Evolutionary conservation across 2,329 filamentous ascomycete genomes (phyloP).

Genomic region (Trichoderma semiorbis): DNA sequence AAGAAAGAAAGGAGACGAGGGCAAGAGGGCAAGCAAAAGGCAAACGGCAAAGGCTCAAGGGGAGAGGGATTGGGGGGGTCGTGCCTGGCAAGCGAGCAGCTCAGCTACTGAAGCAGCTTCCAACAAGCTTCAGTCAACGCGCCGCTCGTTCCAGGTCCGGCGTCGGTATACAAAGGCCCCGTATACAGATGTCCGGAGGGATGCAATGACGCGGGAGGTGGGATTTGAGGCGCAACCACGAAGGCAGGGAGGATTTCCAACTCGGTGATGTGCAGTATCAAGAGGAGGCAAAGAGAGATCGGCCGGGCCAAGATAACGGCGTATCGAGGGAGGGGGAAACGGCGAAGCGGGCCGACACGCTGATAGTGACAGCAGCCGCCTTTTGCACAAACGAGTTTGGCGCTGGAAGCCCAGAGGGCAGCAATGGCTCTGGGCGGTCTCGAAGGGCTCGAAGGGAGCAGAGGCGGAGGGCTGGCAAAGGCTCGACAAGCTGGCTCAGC

Average conservation of each 20-base stretch:
- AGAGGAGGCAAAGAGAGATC: not conserved
- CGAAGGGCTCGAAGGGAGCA: not conserved
- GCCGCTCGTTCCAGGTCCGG: constrained; percentile 22
- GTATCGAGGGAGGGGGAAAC: constrained; percentile 5
- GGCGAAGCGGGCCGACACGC: constrained; percentile 12
- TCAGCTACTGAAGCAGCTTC: constrained; percentile 23
- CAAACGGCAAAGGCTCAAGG: not conserved
- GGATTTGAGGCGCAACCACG: not conserved
- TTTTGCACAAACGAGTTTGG: not conserved
- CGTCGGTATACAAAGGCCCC: not conserved
- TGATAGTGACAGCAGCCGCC: not conserved
- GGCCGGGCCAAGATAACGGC: not conserved
- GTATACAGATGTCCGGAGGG: not conserved
- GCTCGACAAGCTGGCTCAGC: not conserved
- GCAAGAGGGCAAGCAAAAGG: not conserved
- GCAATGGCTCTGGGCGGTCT: not conserved
- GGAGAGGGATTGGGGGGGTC: constrained; percentile 2
- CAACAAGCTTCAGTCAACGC: constrained; percentile 22
- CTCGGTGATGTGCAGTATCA: not conserved
- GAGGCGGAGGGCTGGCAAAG: not conserved
- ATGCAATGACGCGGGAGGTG: not conserved
- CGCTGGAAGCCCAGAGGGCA: not conserved
- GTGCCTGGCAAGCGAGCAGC: constrained; percentile 22
- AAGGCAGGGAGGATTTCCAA: not conserved
- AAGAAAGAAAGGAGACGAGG: not conserved